A percentile compares a stretch with the other conserved stretches of the same genome.
These are phyloP conservation scores for Thelonectria rubi DNA, from an alignment of 2,329 filamentous ascomycete species.

Conservation along the genomic window DNA sequence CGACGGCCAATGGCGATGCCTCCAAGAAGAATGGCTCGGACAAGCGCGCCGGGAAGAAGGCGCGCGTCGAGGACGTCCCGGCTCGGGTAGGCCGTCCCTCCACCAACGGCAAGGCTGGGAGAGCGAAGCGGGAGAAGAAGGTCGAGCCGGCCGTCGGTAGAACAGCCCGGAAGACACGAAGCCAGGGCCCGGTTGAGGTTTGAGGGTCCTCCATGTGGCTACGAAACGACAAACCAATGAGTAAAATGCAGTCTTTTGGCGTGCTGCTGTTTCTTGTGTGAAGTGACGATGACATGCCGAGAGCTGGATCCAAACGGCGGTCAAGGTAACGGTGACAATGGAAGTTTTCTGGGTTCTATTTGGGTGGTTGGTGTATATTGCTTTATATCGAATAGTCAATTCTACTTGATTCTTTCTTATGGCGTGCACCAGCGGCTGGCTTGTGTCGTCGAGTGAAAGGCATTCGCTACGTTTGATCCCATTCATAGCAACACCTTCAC, in stretches of 20 bases:
- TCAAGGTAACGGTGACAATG: background rate
- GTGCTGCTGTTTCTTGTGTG: background rate
- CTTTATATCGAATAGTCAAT: background rate
- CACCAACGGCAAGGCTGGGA: conserved; percentile 43
- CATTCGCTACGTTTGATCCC: too few species aligned
- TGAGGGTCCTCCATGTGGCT: conserved; percentile 19
- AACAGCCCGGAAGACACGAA: conserved; percentile 54
- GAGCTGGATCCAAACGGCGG: background rate
- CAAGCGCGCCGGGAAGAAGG: conserved; percentile 52
- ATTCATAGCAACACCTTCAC: too few species aligned
- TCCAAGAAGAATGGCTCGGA: conserved; percentile 38
- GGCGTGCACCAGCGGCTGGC: too few species aligned
- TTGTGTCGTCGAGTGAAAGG: too few species aligned
- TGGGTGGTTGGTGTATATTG: background rate
- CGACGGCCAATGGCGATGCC: conserved; percentile 33
- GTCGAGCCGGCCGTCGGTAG: conserved; percentile 45
- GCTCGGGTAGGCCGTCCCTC: conserved; percentile 32
- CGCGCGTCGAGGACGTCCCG: conserved; percentile 49
- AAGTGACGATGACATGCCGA: background rate
- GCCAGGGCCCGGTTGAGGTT: conserved; percentile 51
- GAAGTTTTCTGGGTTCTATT: background rate
- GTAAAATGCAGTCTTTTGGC: background rate
- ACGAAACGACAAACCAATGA: background rate
- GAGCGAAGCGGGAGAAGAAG: conserved; percentile 47
- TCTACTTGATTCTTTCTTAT: background rate